phyloP scores from a whole-genome alignment of 768 basidiomycete species.

The Favolaschia claudopus region DNA sequence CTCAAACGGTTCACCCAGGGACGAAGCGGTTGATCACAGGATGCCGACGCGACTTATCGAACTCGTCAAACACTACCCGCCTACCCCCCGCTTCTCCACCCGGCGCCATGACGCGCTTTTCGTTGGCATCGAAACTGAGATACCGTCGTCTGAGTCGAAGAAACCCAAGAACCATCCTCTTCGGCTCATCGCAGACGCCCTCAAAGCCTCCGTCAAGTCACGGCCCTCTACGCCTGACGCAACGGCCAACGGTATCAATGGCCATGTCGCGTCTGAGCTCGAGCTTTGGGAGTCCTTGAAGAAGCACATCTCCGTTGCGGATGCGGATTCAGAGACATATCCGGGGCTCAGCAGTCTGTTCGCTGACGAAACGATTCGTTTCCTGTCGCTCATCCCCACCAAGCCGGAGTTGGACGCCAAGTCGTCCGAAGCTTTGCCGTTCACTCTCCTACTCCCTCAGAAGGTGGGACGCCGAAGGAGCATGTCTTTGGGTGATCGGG shows the following conservation, averaged over 20 bases:
- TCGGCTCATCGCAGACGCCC: slow-evolving; percentile 67
- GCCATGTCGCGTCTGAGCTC: slow-evolving; percentile 19
- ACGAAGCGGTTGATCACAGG: slow-evolving; percentile 60
- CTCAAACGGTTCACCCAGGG: slow-evolving; percentile 44
- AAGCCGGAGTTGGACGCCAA: slow-evolving; percentile 39
- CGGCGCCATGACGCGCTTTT: slow-evolving; percentile 68
- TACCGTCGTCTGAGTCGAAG: slow-evolving; percentile 42
- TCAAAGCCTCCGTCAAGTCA: slow-evolving; percentile 51
- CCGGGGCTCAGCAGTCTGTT: slow-evolving; percentile 60
- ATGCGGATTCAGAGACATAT: slow-evolving; percentile 47
- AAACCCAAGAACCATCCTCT: slow-evolving; percentile 59
- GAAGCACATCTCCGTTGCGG: slow-evolving; percentile 39
- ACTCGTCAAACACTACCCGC: slow-evolving; percentile 73
- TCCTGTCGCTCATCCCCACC: slow-evolving; percentile 56
- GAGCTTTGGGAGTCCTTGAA: slow-evolving; percentile 66
- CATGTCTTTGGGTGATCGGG: slow-evolving; percentile 29
- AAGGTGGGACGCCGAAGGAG: slow-evolving; percentile 22
- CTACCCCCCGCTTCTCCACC: slow-evolving; percentile 75
- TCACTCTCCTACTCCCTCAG: slow-evolving; percentile 37
- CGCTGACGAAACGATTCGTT: slow-evolving; percentile 72
- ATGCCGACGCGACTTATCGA: slow-evolving; percentile 78
- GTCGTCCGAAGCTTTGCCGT: slow-evolving; percentile 40
- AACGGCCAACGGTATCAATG: background rate
- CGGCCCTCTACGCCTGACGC: slow-evolving; percentile 3
- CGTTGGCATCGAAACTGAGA: slow-evolving; percentile 68